Percentiles rank a stretch among this genome's conserved stretches.
Conservation (phyloP, 768 basidiomycete species). For the Mycena galericulata region DNA sequence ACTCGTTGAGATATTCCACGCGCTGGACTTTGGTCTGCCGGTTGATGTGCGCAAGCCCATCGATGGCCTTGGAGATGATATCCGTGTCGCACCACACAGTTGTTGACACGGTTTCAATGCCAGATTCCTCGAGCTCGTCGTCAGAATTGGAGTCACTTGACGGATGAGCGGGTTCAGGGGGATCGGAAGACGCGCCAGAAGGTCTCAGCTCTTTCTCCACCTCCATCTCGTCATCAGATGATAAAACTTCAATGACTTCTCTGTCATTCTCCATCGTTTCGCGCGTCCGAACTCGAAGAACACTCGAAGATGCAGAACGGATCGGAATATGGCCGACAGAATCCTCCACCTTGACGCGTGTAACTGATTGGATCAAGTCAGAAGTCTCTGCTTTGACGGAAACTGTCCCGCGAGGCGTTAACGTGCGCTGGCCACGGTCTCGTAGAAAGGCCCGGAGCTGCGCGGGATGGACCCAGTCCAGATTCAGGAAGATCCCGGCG, state of each 20-base stretch:
- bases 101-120: not conserved
- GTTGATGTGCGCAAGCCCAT: not conserved
- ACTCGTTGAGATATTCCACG: not conserved
- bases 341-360: not conserved
- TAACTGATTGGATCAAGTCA: not conserved
- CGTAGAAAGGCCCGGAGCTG: not conserved
- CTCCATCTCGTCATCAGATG: slow-evolving; percentile 3
- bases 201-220: not conserved
- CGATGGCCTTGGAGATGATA: not conserved
- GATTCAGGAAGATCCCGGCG: not conserved
- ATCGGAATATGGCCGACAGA: not conserved
- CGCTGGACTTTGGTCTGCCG: not conserved
- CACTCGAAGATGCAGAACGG: not conserved
- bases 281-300: not conserved
- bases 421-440: not conserved
- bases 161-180: not conserved
- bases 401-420: not conserved
- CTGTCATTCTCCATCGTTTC: not conserved
- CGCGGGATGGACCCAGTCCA: not conserved
- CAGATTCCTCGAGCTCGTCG: not conserved
- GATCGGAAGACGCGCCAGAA: slow-evolving; percentile 8
- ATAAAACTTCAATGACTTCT: not conserved
- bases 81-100: not conserved
- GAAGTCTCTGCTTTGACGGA: not conserved
- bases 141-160: not conserved